Percentiles rank a stretch among this genome's conserved stretches.
phyloP scores from a whole-genome alignment of 169 alveolate species.

The Plasmodium inui region DNA sequence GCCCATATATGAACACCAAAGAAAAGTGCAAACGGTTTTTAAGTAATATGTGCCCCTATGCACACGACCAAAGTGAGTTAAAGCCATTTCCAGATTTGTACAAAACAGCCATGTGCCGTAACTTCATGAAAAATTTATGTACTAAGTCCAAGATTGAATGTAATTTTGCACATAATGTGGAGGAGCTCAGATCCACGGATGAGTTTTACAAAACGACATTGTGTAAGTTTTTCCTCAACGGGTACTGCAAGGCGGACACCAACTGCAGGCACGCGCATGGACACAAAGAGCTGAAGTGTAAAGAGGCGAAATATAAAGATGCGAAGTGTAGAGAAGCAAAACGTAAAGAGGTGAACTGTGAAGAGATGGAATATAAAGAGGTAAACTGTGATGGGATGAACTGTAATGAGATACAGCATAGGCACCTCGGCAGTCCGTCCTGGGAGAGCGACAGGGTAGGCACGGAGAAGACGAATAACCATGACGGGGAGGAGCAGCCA shows the following conservation, averaged over 20 bases:
- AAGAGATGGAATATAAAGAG: no score
- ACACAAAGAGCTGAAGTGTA: slow-evolving; percentile 49
- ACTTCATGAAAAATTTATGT: slow-evolving; percentile 73
- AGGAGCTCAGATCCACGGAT: slow-evolving; percentile 75
- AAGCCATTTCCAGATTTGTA: slow-evolving; percentile 76
- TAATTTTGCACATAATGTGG: slow-evolving; percentile 75
- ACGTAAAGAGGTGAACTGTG: no score
- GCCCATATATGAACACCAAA: slow-evolving; percentile 77
- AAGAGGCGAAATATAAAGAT: not conserved
- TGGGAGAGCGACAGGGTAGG: not conserved
- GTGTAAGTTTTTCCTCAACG: slow-evolving; percentile 72
- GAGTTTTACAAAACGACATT: slow-evolving; percentile 76
- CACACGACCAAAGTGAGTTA: slow-evolving; percentile 75
- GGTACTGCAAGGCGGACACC: slow-evolving; percentile 72
- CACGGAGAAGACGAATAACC: not conserved
- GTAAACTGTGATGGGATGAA: not conserved
- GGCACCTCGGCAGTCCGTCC: slow-evolving; percentile 1
- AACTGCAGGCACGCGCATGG: slow-evolving; percentile 78
- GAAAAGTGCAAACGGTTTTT: slow-evolving; percentile 76
- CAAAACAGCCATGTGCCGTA: slow-evolving; percentile 77
- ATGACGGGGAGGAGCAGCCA: not conserved
- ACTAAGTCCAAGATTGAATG: slow-evolving; percentile 67
- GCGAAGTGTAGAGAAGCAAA: not conserved
- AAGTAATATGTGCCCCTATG: slow-evolving; percentile 75
- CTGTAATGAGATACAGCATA: not conserved